A percentile compares a stretch with the other conserved stretches of the same genome.
These are phyloP conservation scores for Lagenidium giganteum DNA, from an alignment of 352 stramenopile genomes.

Conservation along the genomic window DNA sequence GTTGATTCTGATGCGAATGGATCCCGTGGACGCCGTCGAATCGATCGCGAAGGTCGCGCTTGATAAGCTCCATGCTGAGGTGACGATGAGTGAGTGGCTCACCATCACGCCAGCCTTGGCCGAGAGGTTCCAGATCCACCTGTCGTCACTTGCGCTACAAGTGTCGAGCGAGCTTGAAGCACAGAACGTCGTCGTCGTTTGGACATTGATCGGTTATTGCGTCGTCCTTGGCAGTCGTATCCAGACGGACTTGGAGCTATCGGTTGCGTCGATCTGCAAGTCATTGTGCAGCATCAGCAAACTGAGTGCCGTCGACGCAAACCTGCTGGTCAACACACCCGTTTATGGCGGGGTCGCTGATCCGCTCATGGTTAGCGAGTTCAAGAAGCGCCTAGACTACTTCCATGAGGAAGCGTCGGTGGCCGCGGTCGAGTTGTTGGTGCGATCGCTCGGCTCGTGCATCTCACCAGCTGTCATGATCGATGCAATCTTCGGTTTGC, in stretches of 20 bases:
- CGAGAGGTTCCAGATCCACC: slow-evolving; percentile 63
- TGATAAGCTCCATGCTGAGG: slow-evolving; percentile 6
- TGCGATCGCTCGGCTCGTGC: slow-evolving; percentile 49
- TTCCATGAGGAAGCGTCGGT: slow-evolving; percentile 75
- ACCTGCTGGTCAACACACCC: slow-evolving; percentile 36
- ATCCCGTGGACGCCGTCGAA: slow-evolving; percentile 31
- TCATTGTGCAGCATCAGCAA: slow-evolving; percentile 41
- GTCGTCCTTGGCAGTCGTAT: slow-evolving; percentile 36
- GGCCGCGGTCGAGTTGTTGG: slow-evolving; percentile 28
- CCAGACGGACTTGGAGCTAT: slow-evolving; percentile 39
- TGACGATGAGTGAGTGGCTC: slow-evolving; percentile 52
- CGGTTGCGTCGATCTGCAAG: slow-evolving; percentile 39
- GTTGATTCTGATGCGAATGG: slow-evolving; percentile 57
- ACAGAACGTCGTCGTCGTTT: slow-evolving; percentile 47
- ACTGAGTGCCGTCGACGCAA: slow-evolving; percentile 68
- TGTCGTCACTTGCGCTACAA: slow-evolving; percentile 62
- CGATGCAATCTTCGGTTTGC: slow-evolving; percentile 50
- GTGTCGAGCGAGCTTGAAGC: slow-evolving; percentile 56
- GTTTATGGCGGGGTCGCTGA: slow-evolving; percentile 1
- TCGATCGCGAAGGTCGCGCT: slow-evolving; percentile 14
- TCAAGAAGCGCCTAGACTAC: slow-evolving; percentile 66
- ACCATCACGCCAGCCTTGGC: slow-evolving; percentile 50
- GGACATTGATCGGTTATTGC: slow-evolving; percentile 68
- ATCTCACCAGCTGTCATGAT: slow-evolving; percentile 59
- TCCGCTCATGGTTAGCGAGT: slow-evolving; percentile 53